These are phyloP conservation scores for Aspergillus oerlinghausenensis DNA, from an alignment of 2,329 filamentous ascomycete species.

Conservation along the genomic window DNA sequence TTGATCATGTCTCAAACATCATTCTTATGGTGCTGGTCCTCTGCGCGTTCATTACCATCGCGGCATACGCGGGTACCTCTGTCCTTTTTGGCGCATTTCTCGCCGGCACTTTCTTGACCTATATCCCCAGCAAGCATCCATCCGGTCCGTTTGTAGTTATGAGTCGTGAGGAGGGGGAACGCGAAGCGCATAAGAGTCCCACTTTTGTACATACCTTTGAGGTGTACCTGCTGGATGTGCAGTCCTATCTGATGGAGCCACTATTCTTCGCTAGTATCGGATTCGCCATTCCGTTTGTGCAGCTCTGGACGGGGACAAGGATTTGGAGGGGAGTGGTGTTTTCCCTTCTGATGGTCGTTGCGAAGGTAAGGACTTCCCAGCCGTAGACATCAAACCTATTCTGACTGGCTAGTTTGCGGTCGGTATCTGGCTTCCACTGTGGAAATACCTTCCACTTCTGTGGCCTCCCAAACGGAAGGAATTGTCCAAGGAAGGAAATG, in stretches of 20 bases:
- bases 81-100: constrained; percentile 37
- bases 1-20: constrained; percentile 31
- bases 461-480: neutral
- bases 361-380: constrained; percentile 18
- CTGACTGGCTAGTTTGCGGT: constrained; percentile 22
- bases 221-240: constrained; percentile 32
- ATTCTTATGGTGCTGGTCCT: constrained; percentile 34
- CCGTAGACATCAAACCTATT: neutral
- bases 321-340: constrained; percentile 30
- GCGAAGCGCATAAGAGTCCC: constrained; percentile 29
- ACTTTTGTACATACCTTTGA: constrained; percentile 39
- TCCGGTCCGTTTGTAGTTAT: constrained; percentile 34
- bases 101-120: constrained; percentile 33
- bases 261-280: constrained; percentile 30
- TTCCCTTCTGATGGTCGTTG: constrained; percentile 26
- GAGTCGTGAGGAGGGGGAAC: constrained; percentile 32
- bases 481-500: neutral
- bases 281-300: constrained; percentile 29
- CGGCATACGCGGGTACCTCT: constrained; percentile 35
- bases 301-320: constrained; percentile 28
- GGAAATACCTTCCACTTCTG: constrained; percentile 7
- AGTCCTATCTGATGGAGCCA: constrained; percentile 30
- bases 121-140: constrained; percentile 33
- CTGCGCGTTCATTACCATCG: constrained; percentile 29
- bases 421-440: constrained; percentile 24